Evolutionary conservation across 2,329 filamentous ascomycete species (phyloP).

Genomic region (Pseudonectria foliicola): DNA sequence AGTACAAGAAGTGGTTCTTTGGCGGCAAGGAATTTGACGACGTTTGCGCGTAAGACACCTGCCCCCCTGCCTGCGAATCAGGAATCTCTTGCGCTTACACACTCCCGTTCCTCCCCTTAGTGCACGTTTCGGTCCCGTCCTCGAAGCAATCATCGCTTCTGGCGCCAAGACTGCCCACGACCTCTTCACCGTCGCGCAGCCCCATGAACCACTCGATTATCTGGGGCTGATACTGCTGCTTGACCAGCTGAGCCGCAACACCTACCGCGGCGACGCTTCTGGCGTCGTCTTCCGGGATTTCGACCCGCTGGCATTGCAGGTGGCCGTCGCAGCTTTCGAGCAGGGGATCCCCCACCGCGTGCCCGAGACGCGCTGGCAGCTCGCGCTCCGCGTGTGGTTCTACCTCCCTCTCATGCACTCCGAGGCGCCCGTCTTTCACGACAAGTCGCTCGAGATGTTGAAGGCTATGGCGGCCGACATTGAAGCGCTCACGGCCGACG

Average conservation of each 20-base stretch:
- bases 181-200: slow-evolving; percentile 22
- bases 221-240: slow-evolving; percentile 50
- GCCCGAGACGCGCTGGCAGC: slow-evolving; percentile 26
- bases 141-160: slow-evolving; percentile 26
- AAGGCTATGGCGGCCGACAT: slow-evolving; percentile 27
- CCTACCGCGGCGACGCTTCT: slow-evolving; percentile 44
- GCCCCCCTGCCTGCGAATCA: background rate
- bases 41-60: slow-evolving; percentile 27
- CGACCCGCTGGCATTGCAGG: slow-evolving; percentile 44
- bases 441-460: slow-evolving; percentile 27
- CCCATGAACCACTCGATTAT: slow-evolving; percentile 26
- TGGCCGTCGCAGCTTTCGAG: slow-evolving; percentile 32
- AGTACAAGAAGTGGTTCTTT: slow-evolving; percentile 29
- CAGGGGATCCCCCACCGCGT: slow-evolving; percentile 21
- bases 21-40: slow-evolving; percentile 28
- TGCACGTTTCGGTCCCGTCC: slow-evolving; percentile 23
- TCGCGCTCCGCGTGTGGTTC: slow-evolving; percentile 46
- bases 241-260: slow-evolving; percentile 57
- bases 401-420: slow-evolving; percentile 55
- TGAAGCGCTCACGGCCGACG: slow-evolving; percentile 22
- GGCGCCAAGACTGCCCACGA: slow-evolving; percentile 21
- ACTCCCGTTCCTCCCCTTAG: no score
- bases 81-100: background rate
- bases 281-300: slow-evolving; percentile 44
- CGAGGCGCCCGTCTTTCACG: slow-evolving; percentile 41